Evolutionary conservation across 305 asterid species (phyloP).

Genomic region (Fraxinus sp.): DNA sequence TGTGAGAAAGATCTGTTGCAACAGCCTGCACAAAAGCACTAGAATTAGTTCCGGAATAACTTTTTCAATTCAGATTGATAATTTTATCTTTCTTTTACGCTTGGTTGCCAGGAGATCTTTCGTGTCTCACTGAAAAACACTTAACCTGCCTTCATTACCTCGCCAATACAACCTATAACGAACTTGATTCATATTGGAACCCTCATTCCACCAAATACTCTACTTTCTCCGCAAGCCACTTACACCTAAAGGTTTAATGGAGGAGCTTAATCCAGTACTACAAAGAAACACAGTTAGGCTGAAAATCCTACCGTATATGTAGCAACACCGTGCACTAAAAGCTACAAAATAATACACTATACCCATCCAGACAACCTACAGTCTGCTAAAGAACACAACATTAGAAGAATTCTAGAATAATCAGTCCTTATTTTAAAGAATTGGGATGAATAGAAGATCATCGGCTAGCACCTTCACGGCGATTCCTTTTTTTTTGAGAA

Average conservation of each 20-base stretch:
- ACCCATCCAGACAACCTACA: slow-evolving; percentile 8
- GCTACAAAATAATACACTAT: neutral
- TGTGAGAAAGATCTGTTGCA: slow-evolving; percentile 43
- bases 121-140: neutral
- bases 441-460: neutral
- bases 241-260: neutral
- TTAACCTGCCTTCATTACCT: neutral
- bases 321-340: neutral
- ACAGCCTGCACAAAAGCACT: slow-evolving; percentile 43
- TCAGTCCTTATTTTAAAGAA: neutral
- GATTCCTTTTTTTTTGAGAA: neutral
- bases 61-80: neutral
- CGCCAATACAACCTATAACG: neutral
- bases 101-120: neutral
- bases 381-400: slow-evolving; percentile 11
- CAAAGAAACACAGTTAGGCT: neutral
- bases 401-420: neutral
- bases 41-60: slow-evolving; percentile 3
- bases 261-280: neutral
- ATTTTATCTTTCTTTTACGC: neutral
- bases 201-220: neutral
- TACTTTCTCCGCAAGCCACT: neutral
- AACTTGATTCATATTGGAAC: neutral
- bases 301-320: neutral
- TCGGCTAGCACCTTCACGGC: neutral